phyloP scores from a whole-genome alignment of 2,329 filamentous ascomycete species.

The Fusarium pseudonygamai region DNA sequence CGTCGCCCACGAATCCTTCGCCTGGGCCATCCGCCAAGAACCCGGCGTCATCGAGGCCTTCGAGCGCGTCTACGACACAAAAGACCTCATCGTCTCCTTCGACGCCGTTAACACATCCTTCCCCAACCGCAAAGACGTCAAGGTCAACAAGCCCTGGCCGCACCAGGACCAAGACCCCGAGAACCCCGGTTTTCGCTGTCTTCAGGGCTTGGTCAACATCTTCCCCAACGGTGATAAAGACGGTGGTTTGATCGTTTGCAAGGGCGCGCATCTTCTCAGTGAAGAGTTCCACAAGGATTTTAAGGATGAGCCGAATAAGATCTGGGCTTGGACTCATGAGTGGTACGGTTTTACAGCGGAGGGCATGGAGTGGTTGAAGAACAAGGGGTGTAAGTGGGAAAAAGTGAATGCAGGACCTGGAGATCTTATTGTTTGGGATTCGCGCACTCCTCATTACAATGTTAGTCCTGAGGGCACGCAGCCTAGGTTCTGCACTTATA shows the following conservation, averaged over 20 bases:
- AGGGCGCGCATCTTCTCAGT: not conserved
- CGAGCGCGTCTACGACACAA: conserved; percentile 9
- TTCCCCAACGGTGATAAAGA: conserved; percentile 1
- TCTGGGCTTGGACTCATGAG: conserved; percentile 14
- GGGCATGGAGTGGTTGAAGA: conserved; percentile 14
- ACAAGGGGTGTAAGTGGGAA: conserved; percentile 11
- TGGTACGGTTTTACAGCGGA: not conserved
- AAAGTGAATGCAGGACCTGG: conserved; percentile 5
- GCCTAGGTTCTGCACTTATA: conserved; percentile 5
- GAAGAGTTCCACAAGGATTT: conserved; percentile 7
- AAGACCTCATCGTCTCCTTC: conserved; percentile 3
- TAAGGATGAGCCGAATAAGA: not conserved
- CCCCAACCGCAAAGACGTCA: conserved; percentile 4
- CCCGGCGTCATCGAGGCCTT: conserved; percentile 1
- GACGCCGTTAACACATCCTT: conserved; percentile 11
- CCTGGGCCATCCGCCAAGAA: conserved; percentile 12
- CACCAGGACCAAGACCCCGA: conserved; percentile 11
- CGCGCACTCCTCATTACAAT: conserved; percentile 16
- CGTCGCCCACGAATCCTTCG: conserved; percentile 4
- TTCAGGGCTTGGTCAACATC: conserved; percentile 7
- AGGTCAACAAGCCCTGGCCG: conserved; percentile 9
- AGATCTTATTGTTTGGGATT: conserved; percentile 9
- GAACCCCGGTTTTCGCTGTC: conserved; percentile 4
- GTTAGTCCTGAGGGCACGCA: not conserved
- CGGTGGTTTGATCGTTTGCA: conserved; percentile 3